These are phyloP conservation scores for Pleomassaria siparia DNA, from an alignment of 2,329 filamentous ascomycete species.

Conservation along the genomic window DNA sequence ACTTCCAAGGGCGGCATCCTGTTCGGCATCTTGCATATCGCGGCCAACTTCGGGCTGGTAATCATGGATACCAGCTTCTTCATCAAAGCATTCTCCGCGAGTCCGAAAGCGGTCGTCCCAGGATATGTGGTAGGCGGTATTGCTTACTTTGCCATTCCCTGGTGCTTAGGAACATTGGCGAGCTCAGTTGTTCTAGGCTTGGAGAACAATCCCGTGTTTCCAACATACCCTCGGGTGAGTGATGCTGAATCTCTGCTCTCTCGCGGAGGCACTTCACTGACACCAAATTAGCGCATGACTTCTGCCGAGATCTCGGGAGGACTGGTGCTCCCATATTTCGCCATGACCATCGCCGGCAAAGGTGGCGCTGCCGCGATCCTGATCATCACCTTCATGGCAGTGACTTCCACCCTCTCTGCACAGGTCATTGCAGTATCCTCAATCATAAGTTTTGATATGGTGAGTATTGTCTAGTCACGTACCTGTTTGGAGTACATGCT, in stretches of 20 bases:
- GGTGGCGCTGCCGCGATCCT: conserved; percentile 42
- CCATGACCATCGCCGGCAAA: conserved; percentile 42
- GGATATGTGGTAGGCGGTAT: conserved; percentile 57
- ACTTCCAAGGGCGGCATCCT: conserved; percentile 55
- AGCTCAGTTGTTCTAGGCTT: conserved; percentile 52
- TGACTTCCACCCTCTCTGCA: conserved; percentile 53
- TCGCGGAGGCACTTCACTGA: not conserved
- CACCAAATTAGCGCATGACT: conserved; percentile 35
- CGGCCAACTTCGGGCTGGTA: conserved; percentile 56
- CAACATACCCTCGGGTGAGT: conserved; percentile 51
- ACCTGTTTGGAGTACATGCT: not conserved
- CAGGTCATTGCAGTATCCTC: conserved; percentile 58
- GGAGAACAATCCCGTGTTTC: conserved; percentile 53
- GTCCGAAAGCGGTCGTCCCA: conserved; percentile 51
- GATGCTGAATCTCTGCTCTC: not conserved
- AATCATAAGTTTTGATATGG: conserved; percentile 57
- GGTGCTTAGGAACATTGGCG: conserved; percentile 56
- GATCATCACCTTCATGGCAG: conserved; percentile 47
- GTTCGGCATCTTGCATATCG: conserved; percentile 53
- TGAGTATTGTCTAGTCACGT: not conserved
- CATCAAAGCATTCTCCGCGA: conserved; percentile 54
- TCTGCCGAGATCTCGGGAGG: conserved; percentile 40
- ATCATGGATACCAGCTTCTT: conserved; percentile 60
- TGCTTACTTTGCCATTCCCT: conserved; percentile 58
- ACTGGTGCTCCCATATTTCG: conserved; percentile 44